A percentile compares a stretch with the other conserved stretches of the same genome.
These are phyloP conservation scores for Medicago arabica DNA, from an alignment of 306 rosid species.

Conservation along the genomic window DNA sequence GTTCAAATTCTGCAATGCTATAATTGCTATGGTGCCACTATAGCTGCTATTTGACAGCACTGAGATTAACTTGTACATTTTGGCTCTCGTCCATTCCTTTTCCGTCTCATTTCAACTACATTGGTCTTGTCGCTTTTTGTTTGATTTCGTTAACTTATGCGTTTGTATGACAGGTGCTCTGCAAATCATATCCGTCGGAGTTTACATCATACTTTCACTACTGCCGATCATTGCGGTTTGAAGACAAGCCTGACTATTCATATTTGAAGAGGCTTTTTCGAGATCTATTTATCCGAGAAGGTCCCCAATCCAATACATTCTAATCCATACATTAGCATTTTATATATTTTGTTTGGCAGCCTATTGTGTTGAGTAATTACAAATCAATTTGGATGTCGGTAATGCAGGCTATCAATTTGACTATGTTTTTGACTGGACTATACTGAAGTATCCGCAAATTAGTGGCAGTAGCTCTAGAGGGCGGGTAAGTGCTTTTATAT, in stretches of 20 bases:
- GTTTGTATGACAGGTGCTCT: conserved; percentile 70
- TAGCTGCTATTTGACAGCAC: too few relatives aligned
- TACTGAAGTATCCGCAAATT: conserved; percentile 83
- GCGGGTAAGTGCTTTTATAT: conserved; percentile 61
- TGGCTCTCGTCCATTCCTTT: too few relatives aligned
- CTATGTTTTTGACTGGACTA: conserved; percentile 91
- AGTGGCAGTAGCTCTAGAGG: conserved; percentile 79
- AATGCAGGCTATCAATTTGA: conserved; percentile 89
- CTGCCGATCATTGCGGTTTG: conserved; percentile 92
- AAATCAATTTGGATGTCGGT: conserved; percentile 42
- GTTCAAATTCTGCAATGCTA: too few relatives aligned
- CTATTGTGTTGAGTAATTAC: conserved; percentile 17
- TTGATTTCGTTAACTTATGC: conserved; percentile 38
- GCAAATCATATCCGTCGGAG: conserved; percentile 93
- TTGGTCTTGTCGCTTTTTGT: conserved; percentile 30
- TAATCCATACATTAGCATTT: conserved; percentile 8
- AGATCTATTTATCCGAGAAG: conserved; percentile 96
- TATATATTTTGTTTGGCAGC: conserved; percentile 32
- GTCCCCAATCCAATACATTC: conserved; percentile 42
- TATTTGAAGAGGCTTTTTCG: conserved; percentile 96
- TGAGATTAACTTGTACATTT: neutral
- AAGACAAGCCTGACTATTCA: conserved; percentile 98
- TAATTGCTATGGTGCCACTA: too few relatives aligned
- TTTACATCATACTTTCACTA: conserved; percentile 94
- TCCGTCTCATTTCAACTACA: conserved; percentile 19